phyloP scores from a whole-genome alignment of 768 basidiomycete species.

The Mycena vulgaris region DNA sequence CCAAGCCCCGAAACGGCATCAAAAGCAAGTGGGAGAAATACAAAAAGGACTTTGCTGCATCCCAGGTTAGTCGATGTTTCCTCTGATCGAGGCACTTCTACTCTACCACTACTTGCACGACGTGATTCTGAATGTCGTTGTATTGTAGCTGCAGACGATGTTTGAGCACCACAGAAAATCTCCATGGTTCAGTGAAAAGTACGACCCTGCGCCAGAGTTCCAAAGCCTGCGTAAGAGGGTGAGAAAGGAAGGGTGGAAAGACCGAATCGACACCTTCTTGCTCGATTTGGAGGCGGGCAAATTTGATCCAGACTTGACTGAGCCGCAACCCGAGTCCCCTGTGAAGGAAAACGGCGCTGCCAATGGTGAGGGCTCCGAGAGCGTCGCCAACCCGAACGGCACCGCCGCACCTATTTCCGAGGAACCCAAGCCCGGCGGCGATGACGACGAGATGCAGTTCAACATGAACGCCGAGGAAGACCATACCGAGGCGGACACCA shows the following conservation, averaged over 20 bases:
- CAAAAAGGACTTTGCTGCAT: slow-evolving; percentile 89
- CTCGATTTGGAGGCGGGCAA: slow-evolving; percentile 88
- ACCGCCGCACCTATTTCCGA: slow-evolving; percentile 56
- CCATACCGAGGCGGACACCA: slow-evolving; percentile 69
- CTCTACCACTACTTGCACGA: slow-evolving; percentile 40
- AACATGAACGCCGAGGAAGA: slow-evolving; percentile 83
- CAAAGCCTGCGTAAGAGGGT: slow-evolving; percentile 82
- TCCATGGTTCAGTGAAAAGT: slow-evolving; percentile 98
- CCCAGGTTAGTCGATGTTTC: slow-evolving; percentile 77
- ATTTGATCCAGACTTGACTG: slow-evolving; percentile 84
- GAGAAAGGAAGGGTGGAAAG: slow-evolving; percentile 89
- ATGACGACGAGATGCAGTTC: slow-evolving; percentile 85
- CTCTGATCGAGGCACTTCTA: slow-evolving; percentile 34
- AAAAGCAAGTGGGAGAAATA: slow-evolving; percentile 92
- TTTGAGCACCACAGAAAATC: slow-evolving; percentile 96
- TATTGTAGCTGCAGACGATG: slow-evolving; percentile 91
- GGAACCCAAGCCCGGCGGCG: slow-evolving; percentile 65
- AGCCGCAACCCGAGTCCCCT: slow-evolving; percentile 70
- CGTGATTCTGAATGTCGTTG: slow-evolving; percentile 46
- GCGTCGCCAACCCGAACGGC: slow-evolving; percentile 57
- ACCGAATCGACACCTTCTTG: slow-evolving; percentile 79
- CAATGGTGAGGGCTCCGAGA: slow-evolving; percentile 55
- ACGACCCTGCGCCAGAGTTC: slow-evolving; percentile 84
- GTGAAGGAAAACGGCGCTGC: slow-evolving; percentile 64
- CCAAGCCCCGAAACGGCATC: slow-evolving; percentile 89